Base-by-base conservation (phyloP, 2,329 filamentous ascomycete species). In the Ophiostoma perfectum region DNA sequence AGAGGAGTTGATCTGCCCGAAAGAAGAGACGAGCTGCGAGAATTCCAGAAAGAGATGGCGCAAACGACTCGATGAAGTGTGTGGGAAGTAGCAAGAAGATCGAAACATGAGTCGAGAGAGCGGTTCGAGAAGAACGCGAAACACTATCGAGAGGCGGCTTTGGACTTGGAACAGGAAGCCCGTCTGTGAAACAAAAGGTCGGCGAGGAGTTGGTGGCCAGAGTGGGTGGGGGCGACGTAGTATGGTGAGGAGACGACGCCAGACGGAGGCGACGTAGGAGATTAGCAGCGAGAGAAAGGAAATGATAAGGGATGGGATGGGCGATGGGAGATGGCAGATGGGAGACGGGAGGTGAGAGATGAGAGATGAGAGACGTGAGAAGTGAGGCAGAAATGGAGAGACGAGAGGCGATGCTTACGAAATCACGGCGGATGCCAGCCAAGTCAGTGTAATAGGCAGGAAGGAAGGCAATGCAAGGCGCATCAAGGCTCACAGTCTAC, bases 191-290 rank as follows among this genome's bases (percentile, higher is more conserved):
- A 55, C 49, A 27, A 18, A n/a, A 36, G 49, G 49, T 55, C 27
- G 49, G 49, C 27, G 49, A 11, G 49, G 27, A 18, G 49, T 27
- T 52, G 47, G 47, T 18, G 18, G 49, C 27, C 27, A 55, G 18
- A 55, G 49, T 55, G 49, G n/a, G 49, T 55, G 49, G 49, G 49
- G 49, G 49, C 49, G 9, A 27, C 49, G 49, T 55, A 55, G 49
- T n/a, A 55, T 55, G 49, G 49, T 27, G 27, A 55, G 49, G 49
- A 55, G 49, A 55, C 49, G 49, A 18, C n/a, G 27, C n/a, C 14
- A 55, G 27, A 55, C 47, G 27, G 49, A 18, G n/a, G 11, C 8
- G n/a, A 27, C 49, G 47, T 52, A 11, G 42, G 47, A 4, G 49
- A 27, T 7, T 27, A 27, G 49, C 18, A 14, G 18, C 12, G 18